Evolutionary conservation across 2,329 filamentous ascomycete genomes (phyloP).

Genomic region (Ceratocystis colombiana): DNA sequence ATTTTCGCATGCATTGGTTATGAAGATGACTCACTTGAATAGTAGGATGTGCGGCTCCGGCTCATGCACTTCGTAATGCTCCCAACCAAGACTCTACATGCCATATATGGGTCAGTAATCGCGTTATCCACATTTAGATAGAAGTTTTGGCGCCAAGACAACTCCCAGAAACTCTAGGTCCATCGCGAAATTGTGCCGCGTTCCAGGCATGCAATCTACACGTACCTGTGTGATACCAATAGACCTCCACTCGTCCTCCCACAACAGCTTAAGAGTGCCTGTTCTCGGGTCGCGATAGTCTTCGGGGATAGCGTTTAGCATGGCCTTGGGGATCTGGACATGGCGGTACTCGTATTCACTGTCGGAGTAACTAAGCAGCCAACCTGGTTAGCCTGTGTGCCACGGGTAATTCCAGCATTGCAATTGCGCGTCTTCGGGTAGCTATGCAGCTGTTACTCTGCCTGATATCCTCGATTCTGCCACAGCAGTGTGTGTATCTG

Average conservation of each 20-base stretch:
- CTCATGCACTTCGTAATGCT: constrained; percentile 98
- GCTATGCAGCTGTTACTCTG: not conserved
- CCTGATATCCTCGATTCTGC: not conserved
- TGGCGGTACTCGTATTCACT: constrained; percentile 92
- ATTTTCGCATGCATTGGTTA: too few relatives aligned
- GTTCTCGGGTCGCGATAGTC: constrained; percentile 85
- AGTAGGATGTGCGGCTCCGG: constrained; percentile 96
- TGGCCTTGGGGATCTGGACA: constrained; percentile 92
- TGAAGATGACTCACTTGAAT: constrained; percentile 67
- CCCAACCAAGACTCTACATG: constrained; percentile 85
- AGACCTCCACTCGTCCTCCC: constrained; percentile 97
- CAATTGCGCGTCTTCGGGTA: not conserved
- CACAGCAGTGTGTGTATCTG: not conserved
- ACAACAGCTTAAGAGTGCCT: constrained; percentile 88
- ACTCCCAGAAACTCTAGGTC: not conserved
- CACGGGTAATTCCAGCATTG: not conserved
- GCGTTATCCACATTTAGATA: not conserved
- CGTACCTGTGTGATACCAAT: constrained; percentile 91
- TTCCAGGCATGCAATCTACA: too few relatives aligned
- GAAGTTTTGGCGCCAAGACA: not conserved
- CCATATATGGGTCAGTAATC: not conserved
- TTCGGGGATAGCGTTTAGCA: constrained; percentile 93
- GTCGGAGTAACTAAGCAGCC: constrained; percentile 67
- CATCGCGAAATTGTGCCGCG: too few relatives aligned
- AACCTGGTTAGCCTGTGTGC: not conserved